phyloP scores from a whole-genome alignment of 768 basidiomycete species.

The Naganishia onofrii region DNA sequence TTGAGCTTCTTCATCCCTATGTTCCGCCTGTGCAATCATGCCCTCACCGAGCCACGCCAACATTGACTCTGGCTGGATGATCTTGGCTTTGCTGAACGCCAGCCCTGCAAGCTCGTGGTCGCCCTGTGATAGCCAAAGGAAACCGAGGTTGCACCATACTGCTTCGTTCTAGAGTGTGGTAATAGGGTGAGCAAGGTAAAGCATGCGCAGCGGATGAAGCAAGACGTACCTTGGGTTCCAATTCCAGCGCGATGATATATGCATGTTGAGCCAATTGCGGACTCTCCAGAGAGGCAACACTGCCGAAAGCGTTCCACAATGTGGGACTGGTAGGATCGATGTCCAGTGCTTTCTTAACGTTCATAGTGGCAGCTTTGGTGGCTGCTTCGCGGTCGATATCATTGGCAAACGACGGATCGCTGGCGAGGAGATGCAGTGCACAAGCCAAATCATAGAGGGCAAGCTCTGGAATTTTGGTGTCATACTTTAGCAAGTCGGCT shows the following conservation, averaged over 20 bases:
- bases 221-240: slow-evolving; percentile 69
- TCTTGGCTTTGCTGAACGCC: slow-evolving; percentile 80
- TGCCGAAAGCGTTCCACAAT: slow-evolving; percentile 82
- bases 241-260: slow-evolving; percentile 81
- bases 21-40: slow-evolving; percentile 45
- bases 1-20: slow-evolving; percentile 61
- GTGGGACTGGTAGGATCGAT: slow-evolving; percentile 67
- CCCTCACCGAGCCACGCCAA: slow-evolving; percentile 85
- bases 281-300: slow-evolving; percentile 65
- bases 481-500: slow-evolving; percentile 46
- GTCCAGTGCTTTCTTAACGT: slow-evolving; percentile 68
- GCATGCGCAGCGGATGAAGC: slow-evolving; percentile 8
- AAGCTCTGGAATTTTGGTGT: slow-evolving; percentile 41
- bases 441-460: slow-evolving; percentile 49
- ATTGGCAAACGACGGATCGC: neutral
- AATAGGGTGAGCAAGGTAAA: slow-evolving; percentile 17
- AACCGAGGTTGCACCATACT: slow-evolving; percentile 82
- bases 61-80: slow-evolving; percentile 83
- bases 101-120: slow-evolving; percentile 82
- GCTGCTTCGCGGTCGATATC: slow-evolving; percentile 17
- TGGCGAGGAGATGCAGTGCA: slow-evolving; percentile 40
- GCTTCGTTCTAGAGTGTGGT: slow-evolving; percentile 59
- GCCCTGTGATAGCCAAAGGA: slow-evolving; percentile 74
- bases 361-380: slow-evolving; percentile 45
- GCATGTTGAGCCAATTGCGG: slow-evolving; percentile 82